These are phyloP conservation scores for Larix kaempferi DNA, from an alignment of 75 land plant genomes.

Conservation along the genomic window DNA sequence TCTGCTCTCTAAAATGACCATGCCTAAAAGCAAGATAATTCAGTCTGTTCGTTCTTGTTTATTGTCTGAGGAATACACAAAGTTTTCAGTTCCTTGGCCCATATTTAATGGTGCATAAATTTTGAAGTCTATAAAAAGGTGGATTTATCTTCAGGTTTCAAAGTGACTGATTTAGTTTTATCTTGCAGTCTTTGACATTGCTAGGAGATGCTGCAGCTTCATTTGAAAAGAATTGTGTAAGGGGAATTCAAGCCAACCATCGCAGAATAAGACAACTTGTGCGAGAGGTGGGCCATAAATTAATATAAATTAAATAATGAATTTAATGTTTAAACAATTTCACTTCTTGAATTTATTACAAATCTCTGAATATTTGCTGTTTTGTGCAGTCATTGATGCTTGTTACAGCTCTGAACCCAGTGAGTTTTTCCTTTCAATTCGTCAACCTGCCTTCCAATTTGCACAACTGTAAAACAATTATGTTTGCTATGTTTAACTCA, in stretches of 20 bases:
- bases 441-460: neutral
- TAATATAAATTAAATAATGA: neutral
- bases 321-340: neutral
- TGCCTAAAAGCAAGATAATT: too few relatives aligned
- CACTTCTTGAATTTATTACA: neutral
- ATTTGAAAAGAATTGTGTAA: conserved; percentile 94
- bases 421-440: conserved; percentile 38
- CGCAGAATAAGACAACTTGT: conserved; percentile 68
- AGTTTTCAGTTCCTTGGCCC: too few relatives aligned
- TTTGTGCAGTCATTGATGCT: conserved; percentile 94
- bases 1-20: too few relatives aligned
- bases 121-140: neutral
- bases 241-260: conserved; percentile 87
- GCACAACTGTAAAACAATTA: too few relatives aligned
- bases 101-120: neutral
- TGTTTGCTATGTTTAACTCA: neutral
- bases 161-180: neutral
- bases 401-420: conserved; percentile 94
- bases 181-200: conserved; percentile 77
- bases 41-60: too few relatives aligned
- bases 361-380: neutral
- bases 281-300: conserved; percentile 56
- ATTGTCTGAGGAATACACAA: too few relatives aligned
- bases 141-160: neutral
- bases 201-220: conserved; percentile 96